Evolutionary conservation across 208 protist species (phyloP).

Genomic region (Leishmania turanica): DNA sequence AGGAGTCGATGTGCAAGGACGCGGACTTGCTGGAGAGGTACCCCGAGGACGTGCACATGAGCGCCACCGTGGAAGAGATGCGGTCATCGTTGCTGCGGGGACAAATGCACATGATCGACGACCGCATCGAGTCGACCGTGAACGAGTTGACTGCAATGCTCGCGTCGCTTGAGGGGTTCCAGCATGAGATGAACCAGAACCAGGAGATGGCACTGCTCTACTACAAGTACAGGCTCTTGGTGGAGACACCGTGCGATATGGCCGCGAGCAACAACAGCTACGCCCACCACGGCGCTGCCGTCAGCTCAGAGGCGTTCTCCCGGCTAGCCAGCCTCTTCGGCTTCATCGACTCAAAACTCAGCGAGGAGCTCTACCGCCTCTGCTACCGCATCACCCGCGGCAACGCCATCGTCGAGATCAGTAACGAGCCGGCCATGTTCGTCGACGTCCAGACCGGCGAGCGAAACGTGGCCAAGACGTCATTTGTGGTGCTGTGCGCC

Average conservation of each 20-base stretch:
- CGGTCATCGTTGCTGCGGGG: constrained; percentile 82
- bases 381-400: constrained; percentile 96
- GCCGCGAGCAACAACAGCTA: constrained; percentile 45
- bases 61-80: constrained; percentile 50
- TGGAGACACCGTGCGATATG: constrained; percentile 71
- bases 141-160: constrained; percentile 44
- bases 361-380: constrained; percentile 92
- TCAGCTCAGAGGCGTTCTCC: constrained; percentile 28
- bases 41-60: constrained; percentile 46
- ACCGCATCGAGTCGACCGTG: constrained; percentile 40
- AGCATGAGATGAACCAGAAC: constrained; percentile 57
- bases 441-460: constrained; percentile 86
- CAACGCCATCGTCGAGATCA: constrained; percentile 94
- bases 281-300: constrained; percentile 24
- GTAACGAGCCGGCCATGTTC: constrained; percentile 83
- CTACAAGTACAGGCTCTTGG: constrained; percentile 74
- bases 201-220: constrained; percentile 93
- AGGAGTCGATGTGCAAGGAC: constrained; percentile 61
- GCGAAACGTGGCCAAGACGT: constrained; percentile 88
- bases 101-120: constrained; percentile 90
- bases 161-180: constrained; percentile 42
- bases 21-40: constrained; percentile 89
- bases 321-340: constrained; percentile 94
- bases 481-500: constrained; percentile 98
- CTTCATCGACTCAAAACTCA: constrained; percentile 88